Base-by-base conservation (phyloP, 2,329 filamentous ascomycete species). In the Fusarium graminum region DNA sequence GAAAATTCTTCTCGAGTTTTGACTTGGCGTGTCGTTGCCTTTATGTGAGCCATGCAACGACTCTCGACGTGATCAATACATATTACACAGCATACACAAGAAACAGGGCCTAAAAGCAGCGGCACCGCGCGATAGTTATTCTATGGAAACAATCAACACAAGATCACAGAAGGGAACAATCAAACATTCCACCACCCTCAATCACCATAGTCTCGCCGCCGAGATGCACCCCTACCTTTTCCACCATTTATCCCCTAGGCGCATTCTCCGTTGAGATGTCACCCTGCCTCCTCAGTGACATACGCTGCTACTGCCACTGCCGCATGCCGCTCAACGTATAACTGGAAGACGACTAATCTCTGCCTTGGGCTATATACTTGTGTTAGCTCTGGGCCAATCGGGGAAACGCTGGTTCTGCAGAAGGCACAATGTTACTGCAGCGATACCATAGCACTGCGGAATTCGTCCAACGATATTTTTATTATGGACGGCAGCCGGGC, bases 101-200 rank as follows among this genome's bases (percentile, higher is more conserved):
- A 19, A 46, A 49, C 38, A 51, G 42, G 26, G 40, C n/a, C 44
- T 28, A 26, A 52, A 40, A 39, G 49, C 41, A 62, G 52, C 47
- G 38, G 65, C 53, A 54, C 55, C 65, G 47, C 52, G 29, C 32
- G 38, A 52, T 68, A 54, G 47, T 49, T 62, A 53, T 53, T 44
- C n/a, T 52, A 22, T 22, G 22, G 22, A 22, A 50, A 34, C 26
- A 34, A 58, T 40, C 16, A 39, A 39, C 47, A n/a, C 6, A 25
- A 25, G 19, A 12, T 29, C 39, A 19, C 17, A 30, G 17, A n/a
- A 56, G 57, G 14, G 25, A 44, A 45, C 14, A 39, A 22, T 22
- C 22, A 19, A 38, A 29, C 2, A 45, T 28, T 14, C 45, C 38
- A 47, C 29, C 49, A 14, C 42, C 39, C 43, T 11, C 22, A 19